A percentile compares a stretch with the other conserved stretches of the same genome.
Evolutionary conservation across 805 yeast species (phyloP).

Genomic region (Ogataea pilisensis): DNA sequence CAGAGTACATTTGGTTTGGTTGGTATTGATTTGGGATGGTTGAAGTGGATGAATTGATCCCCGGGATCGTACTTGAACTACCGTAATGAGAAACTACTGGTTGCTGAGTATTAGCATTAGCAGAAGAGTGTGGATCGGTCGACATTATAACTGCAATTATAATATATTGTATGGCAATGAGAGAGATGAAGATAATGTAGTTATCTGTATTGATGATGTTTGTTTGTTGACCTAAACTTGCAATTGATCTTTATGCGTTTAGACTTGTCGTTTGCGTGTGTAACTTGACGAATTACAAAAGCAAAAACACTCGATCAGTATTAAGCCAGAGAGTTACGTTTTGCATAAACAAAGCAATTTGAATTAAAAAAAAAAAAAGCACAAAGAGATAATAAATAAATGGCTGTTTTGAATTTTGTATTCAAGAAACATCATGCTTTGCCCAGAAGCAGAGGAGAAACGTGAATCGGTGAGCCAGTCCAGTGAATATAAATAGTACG

Average conservation of each 20-base stretch:
- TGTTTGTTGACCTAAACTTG: too few species aligned
- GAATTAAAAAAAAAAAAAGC: background rate
- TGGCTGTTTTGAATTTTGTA: background rate
- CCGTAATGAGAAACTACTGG: constrained; percentile 10
- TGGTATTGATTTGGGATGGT: constrained; percentile 16
- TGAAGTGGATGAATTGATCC: constrained; percentile 10
- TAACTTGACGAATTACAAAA: too few species aligned
- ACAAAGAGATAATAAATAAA: background rate
- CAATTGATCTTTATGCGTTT: background rate
- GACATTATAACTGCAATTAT: too few species aligned
- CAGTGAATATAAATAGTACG: background rate
- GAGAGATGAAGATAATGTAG: background rate
- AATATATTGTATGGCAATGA: background rate
- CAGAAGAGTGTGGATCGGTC: constrained; percentile 15
- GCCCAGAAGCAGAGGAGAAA: background rate
- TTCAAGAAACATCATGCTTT: background rate
- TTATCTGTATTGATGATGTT: too few species aligned
- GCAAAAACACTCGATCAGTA: too few species aligned
- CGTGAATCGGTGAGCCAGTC: background rate
- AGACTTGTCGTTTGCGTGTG: background rate
- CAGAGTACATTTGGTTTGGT: constrained; percentile 12
- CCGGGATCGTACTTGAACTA: constrained; percentile 11
- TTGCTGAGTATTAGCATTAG: constrained; percentile 9
- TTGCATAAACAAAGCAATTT: too few species aligned
- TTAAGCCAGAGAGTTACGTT: too few species aligned